Conservation (phyloP, 2,329 filamentous ascomycete genomes). For the Fusarium nematophilum region DNA sequence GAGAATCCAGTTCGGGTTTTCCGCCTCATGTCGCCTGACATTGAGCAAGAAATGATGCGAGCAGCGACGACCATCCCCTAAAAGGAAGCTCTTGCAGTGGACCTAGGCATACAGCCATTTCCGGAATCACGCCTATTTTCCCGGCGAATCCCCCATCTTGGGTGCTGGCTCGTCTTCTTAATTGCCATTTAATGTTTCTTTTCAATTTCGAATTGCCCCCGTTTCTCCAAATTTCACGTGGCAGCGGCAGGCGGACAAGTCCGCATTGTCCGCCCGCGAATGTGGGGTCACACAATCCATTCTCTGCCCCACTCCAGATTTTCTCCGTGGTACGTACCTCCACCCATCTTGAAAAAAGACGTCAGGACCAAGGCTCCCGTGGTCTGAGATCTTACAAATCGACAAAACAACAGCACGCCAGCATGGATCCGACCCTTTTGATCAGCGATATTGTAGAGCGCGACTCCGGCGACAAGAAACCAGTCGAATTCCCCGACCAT, state of each 20-base stretch:
- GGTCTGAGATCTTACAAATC: constrained; percentile 6
- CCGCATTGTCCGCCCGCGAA: constrained; percentile 20
- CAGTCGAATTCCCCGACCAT: constrained; percentile 68
- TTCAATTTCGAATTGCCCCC: neutral
- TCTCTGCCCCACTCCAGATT: constrained; percentile 34
- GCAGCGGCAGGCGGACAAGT: constrained; percentile 28
- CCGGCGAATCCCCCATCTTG: neutral
- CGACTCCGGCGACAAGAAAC: constrained; percentile 66
- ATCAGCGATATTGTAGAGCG: constrained; percentile 86
- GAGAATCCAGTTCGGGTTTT: constrained; percentile 22
- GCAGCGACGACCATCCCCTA: constrained; percentile 4
- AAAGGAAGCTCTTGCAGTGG: too few relatives aligned
- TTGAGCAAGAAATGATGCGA: constrained; percentile 11
- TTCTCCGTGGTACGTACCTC: constrained; percentile 34
- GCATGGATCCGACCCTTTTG: constrained; percentile 62
- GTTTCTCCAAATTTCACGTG: constrained; percentile 28
- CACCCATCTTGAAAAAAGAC: constrained; percentile 38
- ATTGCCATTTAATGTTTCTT: neutral
- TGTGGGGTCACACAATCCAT: constrained; percentile 26
- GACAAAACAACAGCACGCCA: constrained; percentile 7
- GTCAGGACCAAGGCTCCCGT: constrained; percentile 27
- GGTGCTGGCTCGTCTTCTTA: too few relatives aligned
- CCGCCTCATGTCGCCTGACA: constrained; percentile 27
- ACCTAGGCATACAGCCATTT: too few relatives aligned
- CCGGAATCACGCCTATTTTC: too few relatives aligned